phyloP scores from a whole-genome alignment of 2,329 filamentous ascomycete genomes.

The Alternaria triticina region DNA sequence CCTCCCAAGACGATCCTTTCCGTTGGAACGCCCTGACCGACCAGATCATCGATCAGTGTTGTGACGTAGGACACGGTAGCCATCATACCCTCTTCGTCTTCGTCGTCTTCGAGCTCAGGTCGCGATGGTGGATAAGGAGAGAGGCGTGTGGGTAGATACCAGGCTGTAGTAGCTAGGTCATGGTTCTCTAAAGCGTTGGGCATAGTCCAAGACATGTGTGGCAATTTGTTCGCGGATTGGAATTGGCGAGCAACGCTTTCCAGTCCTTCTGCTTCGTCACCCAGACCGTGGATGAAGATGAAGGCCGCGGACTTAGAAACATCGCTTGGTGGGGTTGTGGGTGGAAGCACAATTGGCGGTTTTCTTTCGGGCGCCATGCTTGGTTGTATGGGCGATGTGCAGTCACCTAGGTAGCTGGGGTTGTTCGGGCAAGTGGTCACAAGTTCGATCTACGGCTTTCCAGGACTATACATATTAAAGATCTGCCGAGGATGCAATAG shows the following conservation, averaged over 20 bases:
- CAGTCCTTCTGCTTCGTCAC: conserved; percentile 55
- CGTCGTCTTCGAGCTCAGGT: conserved; percentile 53
- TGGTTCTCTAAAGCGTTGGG: conserved; percentile 58
- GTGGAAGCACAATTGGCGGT: conserved; percentile 48
- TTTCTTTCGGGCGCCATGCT: conserved; percentile 13
- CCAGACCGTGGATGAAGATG: conserved; percentile 56
- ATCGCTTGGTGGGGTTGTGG: conserved; percentile 41
- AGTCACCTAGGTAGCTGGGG: background rate
- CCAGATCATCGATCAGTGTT: conserved; percentile 51
- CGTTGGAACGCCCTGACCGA: conserved; percentile 50
- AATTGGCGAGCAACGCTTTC: conserved; percentile 56
- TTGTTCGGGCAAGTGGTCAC: background rate
- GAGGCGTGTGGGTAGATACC: conserved; percentile 53
- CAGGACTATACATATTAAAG: background rate
- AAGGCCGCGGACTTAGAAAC: conserved; percentile 51
- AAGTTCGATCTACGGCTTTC: background rate
- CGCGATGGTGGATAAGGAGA: conserved; percentile 49
- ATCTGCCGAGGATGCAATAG: background rate
- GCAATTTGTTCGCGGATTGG: conserved; percentile 56
- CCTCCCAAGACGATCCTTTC: conserved; percentile 55
- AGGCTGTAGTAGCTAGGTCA: conserved; percentile 55
- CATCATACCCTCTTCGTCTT: conserved; percentile 55
- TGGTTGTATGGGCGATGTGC: background rate
- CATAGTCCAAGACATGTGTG: conserved; percentile 58
- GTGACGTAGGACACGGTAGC: conserved; percentile 51